Evolutionary conservation across 345 rosid genomes (phyloP).

Genomic region (Salix caprea): DNA sequence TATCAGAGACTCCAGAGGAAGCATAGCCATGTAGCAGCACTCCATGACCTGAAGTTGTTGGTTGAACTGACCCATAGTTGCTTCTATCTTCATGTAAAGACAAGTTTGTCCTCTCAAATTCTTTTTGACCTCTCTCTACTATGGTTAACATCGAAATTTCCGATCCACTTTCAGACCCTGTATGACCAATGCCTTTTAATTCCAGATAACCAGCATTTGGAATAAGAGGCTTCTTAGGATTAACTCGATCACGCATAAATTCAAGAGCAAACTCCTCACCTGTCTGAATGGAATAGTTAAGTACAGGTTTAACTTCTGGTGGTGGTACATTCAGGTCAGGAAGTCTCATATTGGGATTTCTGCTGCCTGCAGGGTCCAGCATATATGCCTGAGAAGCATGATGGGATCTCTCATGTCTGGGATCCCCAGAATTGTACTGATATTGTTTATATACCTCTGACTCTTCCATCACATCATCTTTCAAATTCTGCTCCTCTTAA

Average conservation of each 20-base stretch:
- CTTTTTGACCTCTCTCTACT: conserved; percentile 43
- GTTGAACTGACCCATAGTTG: conserved; percentile 46
- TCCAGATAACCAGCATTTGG: conserved; percentile 55
- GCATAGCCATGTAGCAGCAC: conserved; percentile 25
- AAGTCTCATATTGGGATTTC: conserved; percentile 34
- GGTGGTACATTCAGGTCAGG: conserved; percentile 38
- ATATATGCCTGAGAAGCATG: conserved; percentile 40
- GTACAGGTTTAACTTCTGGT: conserved; percentile 64
- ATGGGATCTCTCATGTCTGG: conserved; percentile 41
- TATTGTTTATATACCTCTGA: conserved; percentile 32
- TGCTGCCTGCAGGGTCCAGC: conserved; percentile 38
- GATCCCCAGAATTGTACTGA: conserved; percentile 41
- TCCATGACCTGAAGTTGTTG: conserved; percentile 34
- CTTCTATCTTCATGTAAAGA: conserved; percentile 40
- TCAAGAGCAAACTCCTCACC: conserved; percentile 94
- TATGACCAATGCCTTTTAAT: conserved; percentile 51
- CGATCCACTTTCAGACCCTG: conserved; percentile 62
- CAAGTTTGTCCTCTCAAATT: conserved; percentile 42
- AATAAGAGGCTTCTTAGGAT: conserved; percentile 43
- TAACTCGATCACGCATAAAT: conserved; percentile 75
- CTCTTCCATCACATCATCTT: conserved; percentile 44
- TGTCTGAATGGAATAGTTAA: conserved; percentile 72
- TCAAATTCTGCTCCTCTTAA: conserved; percentile 47
- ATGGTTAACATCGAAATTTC: conserved; percentile 44
- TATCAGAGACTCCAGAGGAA: conserved; percentile 43